Conservation (phyloP, 2,329 filamentous ascomycete genomes). For the Phaeophleospora eucalypticola region DNA sequence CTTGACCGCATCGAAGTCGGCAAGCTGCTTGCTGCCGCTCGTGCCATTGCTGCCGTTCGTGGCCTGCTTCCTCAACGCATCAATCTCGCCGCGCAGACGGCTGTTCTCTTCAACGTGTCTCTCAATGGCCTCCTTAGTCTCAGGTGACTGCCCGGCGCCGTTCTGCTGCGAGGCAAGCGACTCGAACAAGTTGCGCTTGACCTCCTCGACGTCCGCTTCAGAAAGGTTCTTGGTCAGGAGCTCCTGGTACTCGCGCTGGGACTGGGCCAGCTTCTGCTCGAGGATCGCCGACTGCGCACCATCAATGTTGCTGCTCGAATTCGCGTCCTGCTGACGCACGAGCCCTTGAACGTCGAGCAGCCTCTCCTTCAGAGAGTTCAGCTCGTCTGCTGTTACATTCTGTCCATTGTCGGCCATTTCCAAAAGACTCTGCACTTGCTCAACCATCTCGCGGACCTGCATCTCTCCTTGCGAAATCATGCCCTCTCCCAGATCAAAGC, state of each 20-base stretch:
- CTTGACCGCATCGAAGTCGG: constrained; percentile 99
- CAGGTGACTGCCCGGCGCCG: constrained; percentile 52
- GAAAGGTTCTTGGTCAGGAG: constrained; percentile 74
- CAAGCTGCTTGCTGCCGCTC: constrained; percentile 93
- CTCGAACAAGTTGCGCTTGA: constrained; percentile 74
- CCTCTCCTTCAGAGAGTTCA: constrained; percentile 70
- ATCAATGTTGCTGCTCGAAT: constrained; percentile 62
- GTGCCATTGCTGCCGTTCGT: constrained; percentile 58
- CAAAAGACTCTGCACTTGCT: constrained; percentile 73
- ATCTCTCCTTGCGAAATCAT: constrained; percentile 92
- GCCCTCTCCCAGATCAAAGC: constrained; percentile 89
- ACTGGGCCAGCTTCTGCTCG: constrained; percentile 66
- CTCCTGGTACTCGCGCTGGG: constrained; percentile 81
- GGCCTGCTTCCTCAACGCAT: constrained; percentile 71
- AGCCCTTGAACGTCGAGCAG: constrained; percentile 88
- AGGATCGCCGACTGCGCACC: constrained; percentile 61
- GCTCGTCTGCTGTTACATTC: constrained; percentile 73
- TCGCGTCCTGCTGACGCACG: constrained; percentile 86
- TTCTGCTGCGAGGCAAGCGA: constrained; percentile 63
- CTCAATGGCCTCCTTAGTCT: constrained; percentile 64
- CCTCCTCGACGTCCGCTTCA: constrained; percentile 74
- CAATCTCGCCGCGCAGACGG: constrained; percentile 74
- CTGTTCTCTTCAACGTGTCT: constrained; percentile 78
- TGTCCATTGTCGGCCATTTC: constrained; percentile 75
- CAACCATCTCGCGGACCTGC: constrained; percentile 76